Percentiles rank a stretch among this genome's conserved stretches.
phyloP scores from a whole-genome alignment of 495 filamentous ascomycete species.

The Penicillium macrosclerotiorum region DNA sequence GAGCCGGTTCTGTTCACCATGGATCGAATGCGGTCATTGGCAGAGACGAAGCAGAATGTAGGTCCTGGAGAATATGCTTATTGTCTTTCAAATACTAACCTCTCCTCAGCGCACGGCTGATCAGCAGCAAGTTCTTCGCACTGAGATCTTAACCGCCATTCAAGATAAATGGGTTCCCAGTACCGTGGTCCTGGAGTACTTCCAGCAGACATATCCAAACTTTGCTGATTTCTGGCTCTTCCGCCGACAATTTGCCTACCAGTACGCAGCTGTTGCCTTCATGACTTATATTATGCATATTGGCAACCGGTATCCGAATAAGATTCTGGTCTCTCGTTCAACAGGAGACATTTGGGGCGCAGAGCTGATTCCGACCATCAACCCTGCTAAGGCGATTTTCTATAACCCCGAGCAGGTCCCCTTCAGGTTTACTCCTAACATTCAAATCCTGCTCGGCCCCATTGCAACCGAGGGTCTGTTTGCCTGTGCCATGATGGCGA shows the following conservation, averaged over 20 bases:
- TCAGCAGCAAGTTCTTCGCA: conserved; percentile 62
- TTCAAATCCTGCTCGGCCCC: conserved; percentile 93
- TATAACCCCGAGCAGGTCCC: conserved; percentile 91
- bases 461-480: conserved; percentile 95
- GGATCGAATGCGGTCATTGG: conserved; percentile 78
- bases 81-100: conserved; percentile 17
- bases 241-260: conserved; percentile 92
- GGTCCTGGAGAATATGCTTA: conserved; percentile 8
- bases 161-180: conserved; percentile 87
- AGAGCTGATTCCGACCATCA: conserved; percentile 84
- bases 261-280: conserved; percentile 93
- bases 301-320: conserved; percentile 89
- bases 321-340: conserved; percentile 84
- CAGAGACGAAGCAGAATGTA: conserved; percentile 65
- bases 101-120: conserved; percentile 58
- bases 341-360: conserved; percentile 96
- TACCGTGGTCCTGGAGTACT: conserved; percentile 80
- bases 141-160: conserved; percentile 88
- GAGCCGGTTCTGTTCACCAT: conserved; percentile 93
- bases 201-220: conserved; percentile 82
- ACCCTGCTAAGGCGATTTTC: conserved; percentile 78
- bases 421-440: conserved; percentile 94
- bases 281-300: conserved; percentile 99
- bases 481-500: conserved; percentile 86
- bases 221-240: conserved; percentile 97